A percentile compares a stretch with the other conserved stretches of the same genome.
These are phyloP conservation scores for Kockiozyma suomiensis DNA, from an alignment of 805 yeast species.

Conservation along the genomic window DNA sequence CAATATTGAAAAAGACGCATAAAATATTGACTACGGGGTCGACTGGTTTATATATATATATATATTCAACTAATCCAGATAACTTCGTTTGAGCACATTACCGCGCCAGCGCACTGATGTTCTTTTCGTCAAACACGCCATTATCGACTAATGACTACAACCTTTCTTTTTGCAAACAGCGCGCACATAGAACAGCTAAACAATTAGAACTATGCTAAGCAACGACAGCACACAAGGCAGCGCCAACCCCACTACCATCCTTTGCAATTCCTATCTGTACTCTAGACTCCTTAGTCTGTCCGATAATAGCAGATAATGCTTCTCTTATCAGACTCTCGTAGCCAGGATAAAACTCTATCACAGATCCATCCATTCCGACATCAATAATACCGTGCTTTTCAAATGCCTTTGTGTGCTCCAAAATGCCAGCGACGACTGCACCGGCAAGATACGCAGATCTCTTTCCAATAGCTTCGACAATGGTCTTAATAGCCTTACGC, in stretches of 20 bases:
- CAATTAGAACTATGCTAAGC: neutral
- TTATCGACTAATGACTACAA: neutral
- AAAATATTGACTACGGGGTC: too few relatives aligned
- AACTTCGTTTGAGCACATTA: neutral
- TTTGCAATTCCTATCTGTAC: constrained; percentile 79
- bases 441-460: constrained; percentile 92
- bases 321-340: constrained; percentile 78
- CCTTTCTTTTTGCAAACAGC: too few relatives aligned
- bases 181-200: neutral
- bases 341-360: constrained; percentile 90
- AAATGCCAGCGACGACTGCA: constrained; percentile 83
- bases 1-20: too few relatives aligned
- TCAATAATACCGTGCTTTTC: constrained; percentile 77
- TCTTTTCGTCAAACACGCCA: neutral
- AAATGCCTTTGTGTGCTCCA: constrained; percentile 67
- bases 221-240: constrained; percentile 79
- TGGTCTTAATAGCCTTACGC: constrained; percentile 67
- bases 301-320: constrained; percentile 64
- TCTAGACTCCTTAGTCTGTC: constrained; percentile 64
- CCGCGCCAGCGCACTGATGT: neutral
- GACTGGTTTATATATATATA: too few relatives aligned
- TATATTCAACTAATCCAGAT: too few relatives aligned
- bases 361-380: constrained; percentile 94
- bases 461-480: constrained; percentile 77
- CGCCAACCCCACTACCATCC: constrained; percentile 97